Evolutionary conservation across 768 basidiomycete genomes (phyloP).

Genomic region (Boletus subparvulus): DNA sequence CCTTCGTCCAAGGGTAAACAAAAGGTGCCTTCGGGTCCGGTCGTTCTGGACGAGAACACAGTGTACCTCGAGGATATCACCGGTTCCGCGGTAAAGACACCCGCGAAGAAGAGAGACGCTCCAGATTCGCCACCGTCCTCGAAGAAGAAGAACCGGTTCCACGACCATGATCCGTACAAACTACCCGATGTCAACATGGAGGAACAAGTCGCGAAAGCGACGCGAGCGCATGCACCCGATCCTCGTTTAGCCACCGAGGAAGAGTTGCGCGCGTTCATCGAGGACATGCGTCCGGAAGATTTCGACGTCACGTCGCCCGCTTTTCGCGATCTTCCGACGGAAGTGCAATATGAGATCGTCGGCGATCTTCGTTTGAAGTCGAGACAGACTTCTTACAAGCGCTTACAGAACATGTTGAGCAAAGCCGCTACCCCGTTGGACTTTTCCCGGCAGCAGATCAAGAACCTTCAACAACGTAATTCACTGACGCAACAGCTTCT

Average conservation of each 20-base stretch:
- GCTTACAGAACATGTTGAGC: slow-evolving; percentile 87
- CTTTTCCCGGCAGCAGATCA: slow-evolving; percentile 95
- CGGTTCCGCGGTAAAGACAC: slow-evolving; percentile 51
- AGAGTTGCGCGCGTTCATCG: slow-evolving; percentile 89
- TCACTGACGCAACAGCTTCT: slow-evolving; percentile 89
- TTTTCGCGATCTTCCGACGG: slow-evolving; percentile 90
- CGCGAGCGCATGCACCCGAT: slow-evolving; percentile 66
- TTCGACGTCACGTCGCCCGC: slow-evolving; percentile 89
- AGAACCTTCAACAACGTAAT: slow-evolving; percentile 86
- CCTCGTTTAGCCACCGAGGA: slow-evolving; percentile 96
- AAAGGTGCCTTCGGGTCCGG: slow-evolving; percentile 45
- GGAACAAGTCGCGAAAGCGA: slow-evolving; percentile 58
- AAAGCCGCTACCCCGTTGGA: slow-evolving; percentile 82
- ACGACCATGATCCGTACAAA: slow-evolving; percentile 89
- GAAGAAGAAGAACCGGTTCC: slow-evolving; percentile 60
- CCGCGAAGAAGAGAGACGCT: slow-evolving; percentile 30
- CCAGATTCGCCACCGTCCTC: slow-evolving; percentile 48
- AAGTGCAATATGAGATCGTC: slow-evolving; percentile 97
- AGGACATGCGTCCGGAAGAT: slow-evolving; percentile 94
- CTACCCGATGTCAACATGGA: slow-evolving; percentile 82
- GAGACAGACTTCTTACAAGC: slow-evolving; percentile 88
- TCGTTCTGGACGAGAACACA: slow-evolving; percentile 64
- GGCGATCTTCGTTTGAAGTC: slow-evolving; percentile 94
- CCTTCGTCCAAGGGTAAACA: slow-evolving; percentile 43
- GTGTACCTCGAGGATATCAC: slow-evolving; percentile 91